Base-by-base conservation (phyloP, 495 filamentous ascomycete species). In the Melanomma pulvis-pyrius region DNA sequence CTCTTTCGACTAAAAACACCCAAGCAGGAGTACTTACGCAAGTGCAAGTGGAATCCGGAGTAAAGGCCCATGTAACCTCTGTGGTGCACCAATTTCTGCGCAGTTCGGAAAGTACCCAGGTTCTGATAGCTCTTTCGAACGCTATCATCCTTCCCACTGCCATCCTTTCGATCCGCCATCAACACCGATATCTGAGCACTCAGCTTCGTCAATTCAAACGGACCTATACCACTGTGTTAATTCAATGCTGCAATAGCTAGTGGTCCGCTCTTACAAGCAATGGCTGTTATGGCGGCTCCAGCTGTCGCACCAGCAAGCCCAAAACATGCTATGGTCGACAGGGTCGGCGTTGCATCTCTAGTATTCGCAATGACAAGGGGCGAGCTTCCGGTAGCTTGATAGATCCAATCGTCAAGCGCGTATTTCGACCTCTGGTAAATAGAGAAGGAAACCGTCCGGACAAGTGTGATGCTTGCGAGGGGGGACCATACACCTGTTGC, bases 121-220 rank as follows among this genome's bases (percentile, higher is more conserved):
- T 91, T 88, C 61, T 91, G 87, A 72, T 88, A 89, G 71, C 89
- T 92, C 49, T 60, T 87, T 77, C 36, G 84, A 82, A 68, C 84
- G 81, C 62, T 86, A 46, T 86, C 82, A 65, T 83, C 84, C 17
- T 88, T 61, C 24, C 52, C 29, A 22, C 24, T 86, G 12, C 82
- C 78, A 76, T 86, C 84, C 51, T 88, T 86, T 41, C 85, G 80
- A 32, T 86, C 82, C 4, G 83, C 88, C 81, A 96, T 87, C 64
- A 96, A 78, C n/a, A 94, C 87, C 0, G 92, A 93, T 12, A 94
- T 81, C 75, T 97, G 93, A 15, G 92, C 91, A 59, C 90, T 93
- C 56, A 96, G 83, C 78, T 97, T 97, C 28, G 93, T 94, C 66
- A 97, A 81, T 78, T 97, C 93, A 74, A 97, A 96, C 26, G 93